phyloP scores from a whole-genome alignment of 345 rosid genomes.

The Chamaenerion angustifolium region DNA sequence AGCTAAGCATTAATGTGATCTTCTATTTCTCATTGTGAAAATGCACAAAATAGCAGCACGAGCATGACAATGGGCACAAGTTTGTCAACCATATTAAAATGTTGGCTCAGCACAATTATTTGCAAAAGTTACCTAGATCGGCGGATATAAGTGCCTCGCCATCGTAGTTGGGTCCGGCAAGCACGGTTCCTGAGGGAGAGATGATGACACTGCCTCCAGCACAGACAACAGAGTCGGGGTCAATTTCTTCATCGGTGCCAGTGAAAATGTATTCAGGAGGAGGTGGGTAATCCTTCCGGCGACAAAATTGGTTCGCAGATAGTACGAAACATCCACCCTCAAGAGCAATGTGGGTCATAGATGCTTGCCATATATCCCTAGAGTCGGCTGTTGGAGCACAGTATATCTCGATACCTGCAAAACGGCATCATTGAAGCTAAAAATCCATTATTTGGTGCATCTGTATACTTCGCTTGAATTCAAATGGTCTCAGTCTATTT shows the following conservation, averaged over 20 bases:
- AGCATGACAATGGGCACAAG: neutral
- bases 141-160: conserved; percentile 81
- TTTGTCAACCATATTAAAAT: neutral
- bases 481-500: no score
- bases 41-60: no score
- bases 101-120: neutral
- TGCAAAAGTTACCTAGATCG: conserved; percentile 50
- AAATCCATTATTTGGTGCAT: no score
- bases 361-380: conserved; percentile 71
- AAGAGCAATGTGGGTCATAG: conserved; percentile 89
- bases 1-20: no score
- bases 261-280: conserved; percentile 67
- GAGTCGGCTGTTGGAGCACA: conserved; percentile 97
- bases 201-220: conserved; percentile 86
- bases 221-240: conserved; percentile 71
- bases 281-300: conserved; percentile 81
- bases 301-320: conserved; percentile 83
- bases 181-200: conserved; percentile 69
- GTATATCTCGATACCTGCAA: conserved; percentile 68
- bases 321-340: conserved; percentile 93
- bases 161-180: conserved; percentile 86
- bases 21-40: no score
- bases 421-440: neutral
- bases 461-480: no score
- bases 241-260: conserved; percentile 50